These are phyloP conservation scores for Didymella arachidicola DNA, from an alignment of 2,329 filamentous ascomycete species.

Conservation along the genomic window DNA sequence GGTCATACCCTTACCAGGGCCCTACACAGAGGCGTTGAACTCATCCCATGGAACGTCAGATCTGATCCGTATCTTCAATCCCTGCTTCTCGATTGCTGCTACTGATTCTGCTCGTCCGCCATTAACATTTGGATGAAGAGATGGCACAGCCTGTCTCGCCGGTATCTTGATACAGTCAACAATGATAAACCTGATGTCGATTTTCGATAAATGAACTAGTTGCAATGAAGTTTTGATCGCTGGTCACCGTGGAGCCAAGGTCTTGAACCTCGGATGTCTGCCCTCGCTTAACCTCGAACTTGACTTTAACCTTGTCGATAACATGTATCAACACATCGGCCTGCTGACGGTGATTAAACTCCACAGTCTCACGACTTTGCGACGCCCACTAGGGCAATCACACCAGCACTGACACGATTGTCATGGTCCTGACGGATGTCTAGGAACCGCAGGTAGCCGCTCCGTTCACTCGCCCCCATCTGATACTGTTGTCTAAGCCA, in stretches of 20 bases:
- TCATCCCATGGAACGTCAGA: neutral
- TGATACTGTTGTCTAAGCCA: conserved; percentile 1
- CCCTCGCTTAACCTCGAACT: neutral
- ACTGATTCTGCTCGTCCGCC: no score
- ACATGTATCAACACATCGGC: neutral
- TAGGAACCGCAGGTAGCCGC: neutral
- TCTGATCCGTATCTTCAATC: neutral
- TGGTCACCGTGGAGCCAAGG: no score
- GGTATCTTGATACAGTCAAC: no score
- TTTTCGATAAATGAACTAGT: no score
- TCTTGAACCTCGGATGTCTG: neutral
- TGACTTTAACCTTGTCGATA: neutral
- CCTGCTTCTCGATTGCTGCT: no score
- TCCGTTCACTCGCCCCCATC: neutral
- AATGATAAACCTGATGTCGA: no score
- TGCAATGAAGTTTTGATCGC: no score
- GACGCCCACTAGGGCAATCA: neutral
- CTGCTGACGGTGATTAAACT: neutral
- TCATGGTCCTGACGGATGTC: neutral
- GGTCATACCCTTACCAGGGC: neutral
- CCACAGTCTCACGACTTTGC: neutral
- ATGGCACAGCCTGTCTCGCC: no score
- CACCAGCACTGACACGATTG: neutral
- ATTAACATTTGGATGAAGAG: no score
- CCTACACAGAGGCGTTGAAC: neutral